These are phyloP conservation scores for Fusarium verticillioides DNA, from an alignment of 2,329 filamentous ascomycete species.

Conservation along the genomic window DNA sequence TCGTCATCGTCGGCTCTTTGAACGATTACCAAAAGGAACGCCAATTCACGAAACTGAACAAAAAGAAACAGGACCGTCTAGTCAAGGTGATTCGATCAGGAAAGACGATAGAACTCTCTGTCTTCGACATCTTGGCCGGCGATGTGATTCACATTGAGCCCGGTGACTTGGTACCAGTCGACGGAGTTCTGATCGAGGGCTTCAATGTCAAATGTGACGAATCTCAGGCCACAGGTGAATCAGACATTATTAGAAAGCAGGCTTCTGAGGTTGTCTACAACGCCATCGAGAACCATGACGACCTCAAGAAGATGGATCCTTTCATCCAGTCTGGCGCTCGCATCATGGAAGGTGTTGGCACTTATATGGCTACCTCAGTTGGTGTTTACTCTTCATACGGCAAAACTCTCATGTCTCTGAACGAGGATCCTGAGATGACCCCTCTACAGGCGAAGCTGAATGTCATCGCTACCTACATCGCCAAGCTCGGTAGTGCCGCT, in stretches of 20 bases:
- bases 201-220: slow-evolving; percentile 82
- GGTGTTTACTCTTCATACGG: slow-evolving; percentile 80
- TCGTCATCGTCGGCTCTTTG: slow-evolving; percentile 79
- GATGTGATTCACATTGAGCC: slow-evolving; percentile 80
- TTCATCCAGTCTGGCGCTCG: slow-evolving; percentile 88
- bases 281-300: slow-evolving; percentile 74
- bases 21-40: slow-evolving; percentile 86
- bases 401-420: slow-evolving; percentile 78
- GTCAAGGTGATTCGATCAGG: slow-evolving; percentile 80
- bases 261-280: slow-evolving; percentile 74
- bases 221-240: slow-evolving; percentile 82
- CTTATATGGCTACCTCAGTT: slow-evolving; percentile 78
- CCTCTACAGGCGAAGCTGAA: slow-evolving; percentile 82
- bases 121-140: slow-evolving; percentile 75
- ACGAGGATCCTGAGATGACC: slow-evolving; percentile 79
- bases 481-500: slow-evolving; percentile 79
- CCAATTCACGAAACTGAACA: slow-evolving; percentile 82
- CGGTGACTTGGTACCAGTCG: slow-evolving; percentile 78
- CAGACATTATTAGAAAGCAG: slow-evolving; percentile 77
- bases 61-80: slow-evolving; percentile 79
- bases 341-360: slow-evolving; percentile 81
- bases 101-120: slow-evolving; percentile 74
- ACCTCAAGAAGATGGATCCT: slow-evolving; percentile 78
- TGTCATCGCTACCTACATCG: slow-evolving; percentile 80
- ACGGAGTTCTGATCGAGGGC: slow-evolving; percentile 77